phyloP scores from a whole-genome alignment of 371 early-diverging fungal species.

The Mortierella sp. region DNA sequence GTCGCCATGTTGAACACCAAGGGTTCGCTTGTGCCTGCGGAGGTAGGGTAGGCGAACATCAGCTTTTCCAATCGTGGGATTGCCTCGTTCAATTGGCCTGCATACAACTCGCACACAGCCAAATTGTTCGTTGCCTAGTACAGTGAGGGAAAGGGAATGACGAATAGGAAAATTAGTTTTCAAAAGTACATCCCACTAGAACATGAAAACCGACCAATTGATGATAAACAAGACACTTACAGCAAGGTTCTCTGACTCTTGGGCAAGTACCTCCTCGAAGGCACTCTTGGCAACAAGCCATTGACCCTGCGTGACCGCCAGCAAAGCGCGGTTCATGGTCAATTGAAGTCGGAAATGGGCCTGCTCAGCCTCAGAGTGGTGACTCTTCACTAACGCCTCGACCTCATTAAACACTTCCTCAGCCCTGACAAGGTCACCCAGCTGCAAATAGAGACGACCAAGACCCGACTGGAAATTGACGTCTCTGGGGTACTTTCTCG shows the following conservation, averaged over 20 bases:
- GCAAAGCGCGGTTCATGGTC: slow-evolving; percentile 64
- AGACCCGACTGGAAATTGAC: slow-evolving; percentile 66
- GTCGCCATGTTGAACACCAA: slow-evolving; percentile 72
- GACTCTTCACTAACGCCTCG: slow-evolving; percentile 39
- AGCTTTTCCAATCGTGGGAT: slow-evolving; percentile 47
- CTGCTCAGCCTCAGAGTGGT: slow-evolving; percentile 17
- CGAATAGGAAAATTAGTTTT: background rate
- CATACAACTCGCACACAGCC: slow-evolving; percentile 71
- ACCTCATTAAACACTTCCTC: slow-evolving; percentile 59
- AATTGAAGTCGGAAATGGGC: slow-evolving; percentile 58
- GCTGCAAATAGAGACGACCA: slow-evolving; percentile 70
- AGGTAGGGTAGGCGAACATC: slow-evolving; percentile 57
- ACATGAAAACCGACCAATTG: background rate
- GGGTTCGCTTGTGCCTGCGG: slow-evolving; percentile 68
- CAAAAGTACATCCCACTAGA: background rate
- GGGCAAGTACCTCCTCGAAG: slow-evolving; percentile 60
- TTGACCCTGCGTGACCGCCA: slow-evolving; percentile 65
- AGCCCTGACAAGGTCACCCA: slow-evolving; percentile 65
- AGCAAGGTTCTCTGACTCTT: slow-evolving; percentile 65
- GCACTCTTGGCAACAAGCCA: slow-evolving; percentile 65
- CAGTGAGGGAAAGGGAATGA: background rate
- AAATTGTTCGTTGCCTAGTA: slow-evolving; percentile 66
- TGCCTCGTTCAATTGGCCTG: slow-evolving; percentile 64
- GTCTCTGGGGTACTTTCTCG: slow-evolving; percentile 46
- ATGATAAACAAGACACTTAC: slow-evolving; percentile 37